A percentile compares a stretch with the other conserved stretches of the same genome.
These are phyloP conservation scores for Primulina huaijiensis DNA, from an alignment of 257 asterid genomes.

Conservation along the genomic window DNA sequence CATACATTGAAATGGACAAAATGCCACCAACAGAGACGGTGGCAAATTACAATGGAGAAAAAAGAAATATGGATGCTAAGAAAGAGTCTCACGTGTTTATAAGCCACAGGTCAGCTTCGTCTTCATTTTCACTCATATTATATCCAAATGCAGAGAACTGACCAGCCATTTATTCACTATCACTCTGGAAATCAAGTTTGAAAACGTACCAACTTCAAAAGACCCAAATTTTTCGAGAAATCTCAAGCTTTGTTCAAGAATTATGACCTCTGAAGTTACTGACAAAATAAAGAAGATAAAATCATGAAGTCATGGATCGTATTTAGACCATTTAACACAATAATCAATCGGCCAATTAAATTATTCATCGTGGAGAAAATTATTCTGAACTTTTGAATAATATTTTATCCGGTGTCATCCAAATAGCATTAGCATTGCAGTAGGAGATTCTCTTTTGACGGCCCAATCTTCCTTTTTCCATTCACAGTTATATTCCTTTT, in stretches of 20 bases:
- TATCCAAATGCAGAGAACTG: slow-evolving; percentile 98
- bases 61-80: slow-evolving; percentile 9
- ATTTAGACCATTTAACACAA: slow-evolving; percentile 11
- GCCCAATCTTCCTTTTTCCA: not conserved
- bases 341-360: not conserved
- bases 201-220: slow-evolving; percentile 12
- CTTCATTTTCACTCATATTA: slow-evolving; percentile 71
- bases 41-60: not conserved
- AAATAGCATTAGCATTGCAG: not conserved
- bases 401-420: not conserved
- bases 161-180: slow-evolving; percentile 98
- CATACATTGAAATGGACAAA: not conserved
- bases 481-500: slow-evolving; percentile 13
- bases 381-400: not conserved
- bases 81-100: slow-evolving; percentile 77
- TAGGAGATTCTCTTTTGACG: not conserved
- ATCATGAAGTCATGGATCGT: slow-evolving; percentile 12
- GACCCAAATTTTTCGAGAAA: not conserved
- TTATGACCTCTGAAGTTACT: not conserved
- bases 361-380: slow-evolving; percentile 9
- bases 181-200: slow-evolving; percentile 58
- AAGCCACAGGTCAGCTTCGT: slow-evolving; percentile 94
- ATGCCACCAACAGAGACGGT: not conserved
- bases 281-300: slow-evolving; percentile 1
- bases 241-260: not conserved